Evolutionary conservation across 352 stramenopile species (phyloP).

Genomic region (Phytophthora pisi): DNA sequence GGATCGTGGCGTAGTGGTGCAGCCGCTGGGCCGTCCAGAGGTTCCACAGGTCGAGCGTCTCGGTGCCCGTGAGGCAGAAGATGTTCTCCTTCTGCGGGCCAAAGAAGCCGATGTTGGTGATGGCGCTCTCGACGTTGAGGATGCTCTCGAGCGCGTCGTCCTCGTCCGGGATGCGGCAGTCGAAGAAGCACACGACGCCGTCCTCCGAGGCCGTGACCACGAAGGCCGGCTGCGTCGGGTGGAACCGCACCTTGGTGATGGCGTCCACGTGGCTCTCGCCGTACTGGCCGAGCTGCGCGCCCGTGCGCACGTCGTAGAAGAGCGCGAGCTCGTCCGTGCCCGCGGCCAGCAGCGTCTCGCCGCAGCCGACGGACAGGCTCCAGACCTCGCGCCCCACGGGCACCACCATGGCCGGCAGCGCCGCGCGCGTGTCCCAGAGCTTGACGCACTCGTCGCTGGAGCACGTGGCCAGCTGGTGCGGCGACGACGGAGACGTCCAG

Average conservation of each 20-base stretch:
- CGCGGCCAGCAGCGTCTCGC: conserved; percentile 75
- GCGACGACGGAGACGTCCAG: conserved; percentile 67
- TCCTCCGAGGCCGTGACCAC: conserved; percentile 92
- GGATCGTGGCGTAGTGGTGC: conserved; percentile 79
- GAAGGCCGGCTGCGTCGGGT: conserved; percentile 74
- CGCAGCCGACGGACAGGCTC: conserved; percentile 78
- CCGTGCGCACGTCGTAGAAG: conserved; percentile 83
- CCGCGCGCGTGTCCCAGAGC: conserved; percentile 80
- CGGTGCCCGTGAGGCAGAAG: conserved; percentile 85
- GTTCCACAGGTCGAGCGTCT: conserved; percentile 92
- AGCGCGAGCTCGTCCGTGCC: conserved; percentile 80
- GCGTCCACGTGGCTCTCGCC: conserved; percentile 90
- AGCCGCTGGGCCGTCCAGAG: conserved; percentile 80
- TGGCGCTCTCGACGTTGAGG: conserved; percentile 89
- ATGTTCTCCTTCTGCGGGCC: conserved; percentile 81
- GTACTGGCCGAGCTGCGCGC: conserved; percentile 78
- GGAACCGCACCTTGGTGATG: conserved; percentile 89
- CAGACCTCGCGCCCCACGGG: conserved; percentile 75
- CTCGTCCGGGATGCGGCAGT: conserved; percentile 83
- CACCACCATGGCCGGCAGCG: conserved; percentile 64
- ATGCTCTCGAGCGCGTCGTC: conserved; percentile 91
- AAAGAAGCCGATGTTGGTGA: conserved; percentile 90
- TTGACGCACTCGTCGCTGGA: conserved; percentile 88
- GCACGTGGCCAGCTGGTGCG: conserved; percentile 77
- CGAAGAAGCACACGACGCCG: conserved; percentile 91